Evolutionary conservation across 768 basidiomycete genomes (phyloP), one percentile per base, ranked within the genome.

Genomic region (Agrocybe praecox): DNA sequence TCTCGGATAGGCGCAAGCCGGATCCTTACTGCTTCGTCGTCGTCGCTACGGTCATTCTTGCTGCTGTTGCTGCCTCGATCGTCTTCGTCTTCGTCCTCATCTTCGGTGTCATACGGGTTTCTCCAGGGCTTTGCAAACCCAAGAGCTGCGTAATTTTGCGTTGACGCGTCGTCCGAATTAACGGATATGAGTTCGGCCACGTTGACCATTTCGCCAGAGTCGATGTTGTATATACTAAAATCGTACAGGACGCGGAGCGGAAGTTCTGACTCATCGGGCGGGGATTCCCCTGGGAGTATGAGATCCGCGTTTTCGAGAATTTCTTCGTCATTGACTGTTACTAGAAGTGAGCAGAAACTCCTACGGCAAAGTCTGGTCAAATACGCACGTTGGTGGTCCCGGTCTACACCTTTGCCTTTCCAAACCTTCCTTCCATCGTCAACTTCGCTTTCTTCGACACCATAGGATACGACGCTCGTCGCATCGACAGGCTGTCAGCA

Each of bases 181-280:
- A 29, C 26, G 26, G 69, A 63, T 9, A 78, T 62, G 7, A 87
- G 68, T 36, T 72, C 60, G 0, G 66, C 73, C 15, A 83, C 64
- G 1, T 75, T 71, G 9, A 87, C 65, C 3, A 83, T 63, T 15
- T 74, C 65, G 7, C 63, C 54, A 1, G 76, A 76, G 1, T 64
- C 56, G 12, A 59, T 26, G 14, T 83, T 69, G 52, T 86, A 88
- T 29, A 89, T 70, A 0, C 72, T 65, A 61, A 88, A 90, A 55
- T 85, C 72, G 0, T 74, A 69, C 9, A 90, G 72, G 0, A 78
- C 59, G 7, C 89, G 81, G 44, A 90, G 73, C 14, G 89, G 89
- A 29, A 87, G 60, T 8, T 75, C 73, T 7, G 66, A 63, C 17
- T 76, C 74, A 32, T 24, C 74, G 48, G 62, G 56, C 23, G 61